A percentile compares a stretch with the other conserved stretches of the same genome.
phyloP scores from a whole-genome alignment of 768 basidiomycete genomes.

The Amanita thiersii region DNA sequence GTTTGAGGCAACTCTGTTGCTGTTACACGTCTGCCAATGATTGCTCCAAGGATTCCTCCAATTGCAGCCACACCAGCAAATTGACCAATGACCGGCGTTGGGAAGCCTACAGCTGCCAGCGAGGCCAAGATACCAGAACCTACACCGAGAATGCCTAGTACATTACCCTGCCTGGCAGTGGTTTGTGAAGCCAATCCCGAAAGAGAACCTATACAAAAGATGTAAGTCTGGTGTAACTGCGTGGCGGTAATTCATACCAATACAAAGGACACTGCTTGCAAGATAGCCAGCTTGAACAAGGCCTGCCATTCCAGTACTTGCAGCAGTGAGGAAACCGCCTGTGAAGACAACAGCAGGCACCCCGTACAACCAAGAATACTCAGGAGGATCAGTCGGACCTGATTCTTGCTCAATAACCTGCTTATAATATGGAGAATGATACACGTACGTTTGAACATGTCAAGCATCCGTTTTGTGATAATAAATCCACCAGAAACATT shows the following conservation, averaged over 20 bases:
- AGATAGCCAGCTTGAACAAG: slow-evolving; percentile 86
- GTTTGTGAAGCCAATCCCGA: slow-evolving; percentile 73
- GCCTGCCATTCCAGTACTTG: slow-evolving; percentile 78
- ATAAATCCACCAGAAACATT: slow-evolving; percentile 88
- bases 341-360: slow-evolving; percentile 77
- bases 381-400: slow-evolving; percentile 82
- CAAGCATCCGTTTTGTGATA: slow-evolving; percentile 86
- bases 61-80: slow-evolving; percentile 71
- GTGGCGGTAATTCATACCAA: slow-evolving; percentile 33
- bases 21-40: slow-evolving; percentile 77
- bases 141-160: slow-evolving; percentile 82
- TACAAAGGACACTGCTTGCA: slow-evolving; percentile 80
- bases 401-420: slow-evolving; percentile 8
- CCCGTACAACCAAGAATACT: slow-evolving; percentile 78
- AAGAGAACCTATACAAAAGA: slow-evolving; percentile 47
- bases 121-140: slow-evolving; percentile 75
- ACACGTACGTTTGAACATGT: slow-evolving; percentile 79
- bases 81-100: slow-evolving; percentile 64
- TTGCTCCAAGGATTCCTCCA: slow-evolving; percentile 62
- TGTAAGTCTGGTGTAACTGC: slow-evolving; percentile 1
- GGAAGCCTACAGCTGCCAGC: slow-evolving; percentile 76
- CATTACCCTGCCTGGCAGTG: slow-evolving; percentile 84
- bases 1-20: slow-evolving; percentile 85
- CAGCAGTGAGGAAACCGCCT: slow-evolving; percentile 75
- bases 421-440: neutral